Percentiles rank a stretch among this genome's conserved stretches.
phyloP scores from a whole-genome alignment of 805 yeast genomes.

The Maudiozyma pseudohumilis region DNA sequence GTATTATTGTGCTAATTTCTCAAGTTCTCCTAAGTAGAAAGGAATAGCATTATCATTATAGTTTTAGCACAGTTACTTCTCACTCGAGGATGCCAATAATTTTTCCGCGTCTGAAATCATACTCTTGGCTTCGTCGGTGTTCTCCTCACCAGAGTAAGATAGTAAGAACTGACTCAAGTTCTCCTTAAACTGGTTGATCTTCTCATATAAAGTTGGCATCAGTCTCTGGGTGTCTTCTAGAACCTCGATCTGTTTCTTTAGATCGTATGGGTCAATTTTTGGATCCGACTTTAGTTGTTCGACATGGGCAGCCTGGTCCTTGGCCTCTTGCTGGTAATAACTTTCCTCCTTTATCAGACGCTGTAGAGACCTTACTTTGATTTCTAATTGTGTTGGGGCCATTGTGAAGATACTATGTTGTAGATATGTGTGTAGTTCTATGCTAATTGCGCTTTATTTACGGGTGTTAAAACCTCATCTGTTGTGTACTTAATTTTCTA shows the following conservation, averaged over 20 bases:
- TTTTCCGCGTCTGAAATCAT: constrained; percentile 21
- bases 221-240: constrained; percentile 45
- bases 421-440: neutral
- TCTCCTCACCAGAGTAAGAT: constrained; percentile 30
- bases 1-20: too few relatives aligned
- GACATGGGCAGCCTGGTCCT: constrained; percentile 43
- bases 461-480: neutral
- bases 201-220: constrained; percentile 38
- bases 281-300: constrained; percentile 34
- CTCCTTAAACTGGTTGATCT: constrained; percentile 32
- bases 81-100: constrained; percentile 15
- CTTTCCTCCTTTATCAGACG: constrained; percentile 60
- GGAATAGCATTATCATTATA: too few relatives aligned
- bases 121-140: constrained; percentile 20
- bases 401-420: constrained; percentile 26
- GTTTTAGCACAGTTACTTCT: too few relatives aligned
- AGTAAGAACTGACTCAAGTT: constrained; percentile 35
- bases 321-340: constrained; percentile 49
- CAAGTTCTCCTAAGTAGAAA: too few relatives aligned
- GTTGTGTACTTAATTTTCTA: too few relatives aligned
- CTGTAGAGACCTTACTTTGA: constrained; percentile 59
- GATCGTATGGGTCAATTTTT: constrained; percentile 52
- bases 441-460: neutral
- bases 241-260: constrained; percentile 46
- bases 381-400: constrained; percentile 64